Evolutionary conservation across 2,329 filamentous ascomycete species (phyloP).

Genomic region (Hypoxylon rubiginosum): DNA sequence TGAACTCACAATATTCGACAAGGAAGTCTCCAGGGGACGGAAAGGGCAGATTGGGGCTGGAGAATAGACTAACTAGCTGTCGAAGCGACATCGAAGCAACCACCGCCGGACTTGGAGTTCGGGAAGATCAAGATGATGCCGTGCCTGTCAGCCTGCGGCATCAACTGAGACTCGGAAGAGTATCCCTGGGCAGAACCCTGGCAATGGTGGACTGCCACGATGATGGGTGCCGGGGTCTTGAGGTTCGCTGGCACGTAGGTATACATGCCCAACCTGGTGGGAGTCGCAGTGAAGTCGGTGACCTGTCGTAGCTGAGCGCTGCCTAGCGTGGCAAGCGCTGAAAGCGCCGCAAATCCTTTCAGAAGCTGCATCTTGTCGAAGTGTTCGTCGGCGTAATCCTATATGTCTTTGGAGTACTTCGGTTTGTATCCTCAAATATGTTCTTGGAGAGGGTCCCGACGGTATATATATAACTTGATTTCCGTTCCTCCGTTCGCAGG

Average conservation of each 20-base stretch:
- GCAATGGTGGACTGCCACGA: conserved; percentile 71
- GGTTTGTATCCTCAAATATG: not conserved
- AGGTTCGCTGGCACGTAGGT: conserved; percentile 52
- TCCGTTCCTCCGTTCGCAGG: conserved; percentile 5
- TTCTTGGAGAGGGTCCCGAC: not conserved
- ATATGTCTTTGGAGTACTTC: not conserved
- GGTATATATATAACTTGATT: conserved; percentile 9
- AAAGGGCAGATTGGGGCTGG: not conserved
- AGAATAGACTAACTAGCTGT: conserved; percentile 51
- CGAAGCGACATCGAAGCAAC: conserved; percentile 72
- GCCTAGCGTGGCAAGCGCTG: conserved; percentile 46
- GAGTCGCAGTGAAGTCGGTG: conserved; percentile 51
- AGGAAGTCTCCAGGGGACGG: not conserved
- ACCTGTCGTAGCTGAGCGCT: conserved; percentile 50
- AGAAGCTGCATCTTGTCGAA: conserved; percentile 7
- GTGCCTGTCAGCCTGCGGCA: conserved; percentile 64
- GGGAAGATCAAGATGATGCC: conserved; percentile 69
- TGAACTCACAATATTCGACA: too few species aligned
- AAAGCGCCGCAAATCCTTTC: not conserved
- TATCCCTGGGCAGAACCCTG: conserved; percentile 66
- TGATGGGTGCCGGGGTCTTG: conserved; percentile 56
- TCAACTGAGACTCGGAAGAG: conserved; percentile 65
- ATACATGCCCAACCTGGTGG: conserved; percentile 54
- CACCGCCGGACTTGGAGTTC: conserved; percentile 56
- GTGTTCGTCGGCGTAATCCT: not conserved